Evolutionary conservation across 2,329 filamentous ascomycete genomes (phyloP).

Genomic region (Fusarium mundagurra): DNA sequence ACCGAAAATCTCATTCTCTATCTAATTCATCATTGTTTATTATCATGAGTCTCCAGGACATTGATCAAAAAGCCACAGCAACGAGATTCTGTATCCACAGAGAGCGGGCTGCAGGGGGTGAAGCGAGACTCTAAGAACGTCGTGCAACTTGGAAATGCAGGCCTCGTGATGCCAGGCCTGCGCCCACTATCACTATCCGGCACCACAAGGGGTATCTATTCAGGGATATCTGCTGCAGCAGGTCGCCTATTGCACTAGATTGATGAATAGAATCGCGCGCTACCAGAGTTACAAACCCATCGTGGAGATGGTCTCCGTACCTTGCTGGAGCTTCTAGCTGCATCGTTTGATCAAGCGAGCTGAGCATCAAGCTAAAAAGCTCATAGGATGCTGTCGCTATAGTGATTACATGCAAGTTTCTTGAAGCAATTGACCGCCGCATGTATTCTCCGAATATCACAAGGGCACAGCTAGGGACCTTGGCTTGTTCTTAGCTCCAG

Average conservation of each 20-base stretch:
- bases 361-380: constrained; percentile 29
- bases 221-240: constrained; percentile 31
- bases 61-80: constrained; percentile 29
- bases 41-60: constrained; percentile 7
- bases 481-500: constrained; percentile 26
- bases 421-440: constrained; percentile 32
- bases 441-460: constrained; percentile 24
- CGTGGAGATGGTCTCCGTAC: constrained; percentile 27
- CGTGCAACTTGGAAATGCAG: constrained; percentile 37
- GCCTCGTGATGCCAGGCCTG: constrained; percentile 35
- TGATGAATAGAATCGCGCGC: constrained; percentile 22
- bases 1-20: neutral
- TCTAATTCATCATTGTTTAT: constrained; percentile 18
- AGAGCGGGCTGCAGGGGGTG: constrained; percentile 33
- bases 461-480: constrained; percentile 26
- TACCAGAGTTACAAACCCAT: constrained; percentile 5
- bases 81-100: constrained; percentile 29
- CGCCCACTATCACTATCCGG: constrained; percentile 23
- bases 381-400: constrained; percentile 32
- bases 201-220: constrained; percentile 17
- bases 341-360: constrained; percentile 32
- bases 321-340: constrained; percentile 24
- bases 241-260: constrained; percentile 15
- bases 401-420: constrained; percentile 25
- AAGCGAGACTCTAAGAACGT: constrained; percentile 29